Conservation (phyloP, 2,329 filamentous ascomycete species). For the Talaromyces albobiverticillius region DNA sequence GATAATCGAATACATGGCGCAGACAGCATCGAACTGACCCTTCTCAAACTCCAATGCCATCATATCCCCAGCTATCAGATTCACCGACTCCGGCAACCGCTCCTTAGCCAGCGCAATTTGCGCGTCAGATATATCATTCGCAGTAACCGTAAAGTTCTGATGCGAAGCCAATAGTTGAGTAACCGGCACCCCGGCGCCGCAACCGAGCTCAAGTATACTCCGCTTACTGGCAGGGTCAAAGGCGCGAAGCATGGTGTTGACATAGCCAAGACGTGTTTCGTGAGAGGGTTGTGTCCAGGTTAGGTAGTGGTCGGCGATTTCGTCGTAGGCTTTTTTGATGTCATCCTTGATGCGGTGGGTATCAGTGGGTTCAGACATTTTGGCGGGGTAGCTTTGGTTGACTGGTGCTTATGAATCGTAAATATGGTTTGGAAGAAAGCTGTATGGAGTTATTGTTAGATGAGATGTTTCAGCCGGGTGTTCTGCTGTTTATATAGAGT, state of each 20-base stretch:
- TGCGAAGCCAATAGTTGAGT: constrained; percentile 22
- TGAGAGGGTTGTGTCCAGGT: constrained; percentile 30
- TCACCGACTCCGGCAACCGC: constrained; percentile 22
- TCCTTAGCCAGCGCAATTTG: constrained; percentile 37
- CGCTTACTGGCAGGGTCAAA: constrained; percentile 8
- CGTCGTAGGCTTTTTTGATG: constrained; percentile 32
- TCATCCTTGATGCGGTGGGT: constrained; percentile 7
- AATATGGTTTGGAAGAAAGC: neutral
- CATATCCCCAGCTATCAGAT: constrained; percentile 43
- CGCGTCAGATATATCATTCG: constrained; percentile 42
- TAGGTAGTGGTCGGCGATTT: constrained; percentile 35
- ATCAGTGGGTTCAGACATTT: constrained; percentile 4
- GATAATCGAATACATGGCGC: constrained; percentile 55
- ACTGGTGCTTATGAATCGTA: neutral
- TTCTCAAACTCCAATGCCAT: constrained; percentile 32
- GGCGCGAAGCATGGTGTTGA: constrained; percentile 26
- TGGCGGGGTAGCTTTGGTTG: neutral
- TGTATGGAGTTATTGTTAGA: too few relatives aligned
- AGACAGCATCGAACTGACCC: constrained; percentile 46
- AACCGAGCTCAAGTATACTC: constrained; percentile 40
- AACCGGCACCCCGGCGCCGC: constrained; percentile 38
- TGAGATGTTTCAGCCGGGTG: too few relatives aligned
- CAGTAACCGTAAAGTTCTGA: constrained; percentile 29
- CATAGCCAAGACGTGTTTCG: constrained; percentile 31
- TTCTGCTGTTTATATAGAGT: too few relatives aligned